These are phyloP conservation scores for Debaryomyces subglobosus DNA, from an alignment of 1,139 yeast species.

Conservation along the genomic window DNA sequence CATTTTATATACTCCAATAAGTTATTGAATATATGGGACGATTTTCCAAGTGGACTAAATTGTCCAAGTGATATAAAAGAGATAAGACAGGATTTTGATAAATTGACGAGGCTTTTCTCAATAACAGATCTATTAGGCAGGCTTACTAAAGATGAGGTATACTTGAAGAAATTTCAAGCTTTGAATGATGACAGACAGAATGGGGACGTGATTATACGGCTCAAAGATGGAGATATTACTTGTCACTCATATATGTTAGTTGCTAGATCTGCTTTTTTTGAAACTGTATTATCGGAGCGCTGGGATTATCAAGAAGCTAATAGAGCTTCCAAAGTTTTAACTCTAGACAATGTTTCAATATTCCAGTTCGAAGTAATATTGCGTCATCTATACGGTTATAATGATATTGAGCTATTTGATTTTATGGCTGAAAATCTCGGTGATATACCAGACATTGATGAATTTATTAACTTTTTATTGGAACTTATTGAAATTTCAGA, in stretches of 20 bases:
- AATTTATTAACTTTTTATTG: conserved; percentile 57
- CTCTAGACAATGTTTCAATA: conserved; percentile 47
- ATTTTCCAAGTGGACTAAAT: conserved; percentile 19
- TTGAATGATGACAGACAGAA: conserved; percentile 14
- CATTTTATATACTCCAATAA: conserved; percentile 39
- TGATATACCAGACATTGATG: conserved; percentile 29
- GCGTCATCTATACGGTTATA: conserved; percentile 60
- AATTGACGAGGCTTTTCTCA: conserved; percentile 22
- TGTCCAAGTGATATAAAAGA: conserved; percentile 24
- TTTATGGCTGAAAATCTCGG: conserved; percentile 17
- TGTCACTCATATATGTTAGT: conserved; percentile 57
- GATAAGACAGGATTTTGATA: conserved; percentile 23
- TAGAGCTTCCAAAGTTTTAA: conserved; percentile 23
- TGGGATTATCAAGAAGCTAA: conserved; percentile 45
- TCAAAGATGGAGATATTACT: conserved; percentile 44
- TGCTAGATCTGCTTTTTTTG: conserved; percentile 66
- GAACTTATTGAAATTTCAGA: conserved; percentile 68
- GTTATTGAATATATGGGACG: conserved; percentile 30
- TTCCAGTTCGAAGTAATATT: conserved; percentile 55
- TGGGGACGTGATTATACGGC: conserved; percentile 29
- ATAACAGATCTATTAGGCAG: conserved; percentile 21
- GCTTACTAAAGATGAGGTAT: conserved; percentile 10
- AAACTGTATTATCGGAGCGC: conserved; percentile 54
- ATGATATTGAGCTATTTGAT: conserved; percentile 49
- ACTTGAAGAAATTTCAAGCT: conserved; percentile 14